A percentile compares a stretch with the other conserved stretches of the same genome.
phyloP scores from a whole-genome alignment of 768 basidiomycete genomes.

The Hirschioporus abietinus region DNA sequence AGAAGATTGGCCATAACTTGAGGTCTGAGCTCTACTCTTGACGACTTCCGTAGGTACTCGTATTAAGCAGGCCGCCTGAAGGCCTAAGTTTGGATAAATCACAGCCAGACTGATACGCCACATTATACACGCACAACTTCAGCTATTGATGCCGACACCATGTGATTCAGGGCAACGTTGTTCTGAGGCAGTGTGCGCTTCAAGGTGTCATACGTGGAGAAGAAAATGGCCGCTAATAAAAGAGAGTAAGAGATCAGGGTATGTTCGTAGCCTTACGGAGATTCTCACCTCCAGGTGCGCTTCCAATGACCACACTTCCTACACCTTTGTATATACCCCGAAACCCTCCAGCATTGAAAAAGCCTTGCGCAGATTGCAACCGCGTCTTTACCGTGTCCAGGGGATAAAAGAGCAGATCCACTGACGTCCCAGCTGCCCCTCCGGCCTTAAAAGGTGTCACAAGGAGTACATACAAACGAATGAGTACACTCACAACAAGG shows the following conservation, averaged over 20 bases:
- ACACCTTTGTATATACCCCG: constrained; percentile 89
- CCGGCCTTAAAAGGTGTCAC: constrained; percentile 53
- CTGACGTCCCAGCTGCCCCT: constrained; percentile 85
- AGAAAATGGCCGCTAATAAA: constrained; percentile 85
- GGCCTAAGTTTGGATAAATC: constrained; percentile 2
- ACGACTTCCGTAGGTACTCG: constrained; percentile 96
- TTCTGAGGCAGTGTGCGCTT: constrained; percentile 62
- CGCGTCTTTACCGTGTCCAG: constrained; percentile 97
- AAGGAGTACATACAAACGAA: background rate
- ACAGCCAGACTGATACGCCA: background rate
- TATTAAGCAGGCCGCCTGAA: constrained; percentile 80
- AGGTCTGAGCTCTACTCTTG: constrained; percentile 89
- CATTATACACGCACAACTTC: constrained; percentile 42
- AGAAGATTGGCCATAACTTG: constrained; percentile 53
- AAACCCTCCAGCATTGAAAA: constrained; percentile 81
- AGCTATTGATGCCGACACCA: constrained; percentile 44
- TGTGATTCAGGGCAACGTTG: constrained; percentile 61
- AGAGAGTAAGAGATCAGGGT: constrained; percentile 7
- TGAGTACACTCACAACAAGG: constrained; percentile 35
- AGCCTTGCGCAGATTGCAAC: constrained; percentile 84
- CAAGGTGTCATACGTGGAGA: constrained; percentile 87
- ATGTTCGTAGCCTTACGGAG: background rate
- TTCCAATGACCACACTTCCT: constrained; percentile 91
- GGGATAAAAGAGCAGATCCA: constrained; percentile 94
- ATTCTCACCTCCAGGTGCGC: constrained; percentile 84